Base-by-base conservation (phyloP, 192 early-diverging fungal genomes). In the Coemansia sp. region DNA sequence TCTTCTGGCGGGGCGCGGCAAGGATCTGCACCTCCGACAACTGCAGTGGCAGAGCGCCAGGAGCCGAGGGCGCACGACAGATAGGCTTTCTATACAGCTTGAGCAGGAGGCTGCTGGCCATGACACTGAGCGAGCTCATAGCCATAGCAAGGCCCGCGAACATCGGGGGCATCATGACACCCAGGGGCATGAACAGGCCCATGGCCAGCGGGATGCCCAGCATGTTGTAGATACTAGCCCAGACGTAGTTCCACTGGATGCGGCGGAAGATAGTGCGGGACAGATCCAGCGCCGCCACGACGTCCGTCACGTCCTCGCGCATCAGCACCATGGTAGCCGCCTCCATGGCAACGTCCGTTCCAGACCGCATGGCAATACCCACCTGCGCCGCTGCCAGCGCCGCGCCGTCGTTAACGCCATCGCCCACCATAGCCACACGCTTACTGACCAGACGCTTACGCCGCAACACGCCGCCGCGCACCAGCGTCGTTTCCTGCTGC, bases 371-470 rank as follows among this genome's bases (percentile, higher is more conserved):
- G 0, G 95, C 93, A 69, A 99, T 93, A 1, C 96, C 96, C 14
- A 99, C 77, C 67, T 97, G 88, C 9, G 92, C 85, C 9, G 87
- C 87, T 0, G 94, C 96, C 61, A 99, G 76, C 9, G 94, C 92
- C 21, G 95, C 95, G 8, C 95, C 93, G 66, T 99, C 97, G 66
- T 99, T 99, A 72, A 96, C 90, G 40, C 97, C 97, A 73, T 99
- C 97, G 14, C 97, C 97, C 2, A 97, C 91, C 93, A 98, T 95
- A 6, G 96, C 97, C 63, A 88, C 73, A 14, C 85, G 82, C 67
- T 72, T 70, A 3, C 13, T 19, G 10, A 23, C 47, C 4, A 66
- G 23, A 7, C 26, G 46, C 21, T 17, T 35, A 17, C 68, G 44
- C 23, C 46, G 19, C 30, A 75, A 19, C 33, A 67, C 14, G 17